A percentile compares a stretch with the other conserved stretches of the same genome.
phyloP scores from a whole-genome alignment of 2,329 filamentous ascomycete genomes.

The Alternaria solani region DNA sequence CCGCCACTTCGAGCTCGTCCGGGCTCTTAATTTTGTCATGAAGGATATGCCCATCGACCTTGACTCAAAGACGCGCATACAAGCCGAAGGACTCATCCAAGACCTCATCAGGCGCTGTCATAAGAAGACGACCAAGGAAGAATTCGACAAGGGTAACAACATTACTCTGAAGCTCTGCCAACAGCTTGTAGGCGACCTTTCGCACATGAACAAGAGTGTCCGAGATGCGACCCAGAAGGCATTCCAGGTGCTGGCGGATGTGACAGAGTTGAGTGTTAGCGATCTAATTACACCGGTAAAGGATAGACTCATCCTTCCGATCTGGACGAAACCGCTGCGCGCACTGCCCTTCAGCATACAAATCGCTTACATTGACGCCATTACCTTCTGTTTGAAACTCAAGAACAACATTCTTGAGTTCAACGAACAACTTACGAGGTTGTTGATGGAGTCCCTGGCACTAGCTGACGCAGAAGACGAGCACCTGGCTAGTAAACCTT shows the following conservation, averaged over 20 bases:
- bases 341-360: slow-evolving; percentile 93
- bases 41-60: slow-evolving; percentile 97
- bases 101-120: slow-evolving; percentile 80
- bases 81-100: slow-evolving; percentile 84
- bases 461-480: slow-evolving; percentile 95
- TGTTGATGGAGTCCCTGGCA: slow-evolving; percentile 92
- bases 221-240: slow-evolving; percentile 84
- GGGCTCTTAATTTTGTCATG: slow-evolving; percentile 94
- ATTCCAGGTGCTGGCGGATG: slow-evolving; percentile 80
- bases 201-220: slow-evolving; percentile 95
- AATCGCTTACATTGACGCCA: slow-evolving; percentile 97
- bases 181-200: slow-evolving; percentile 85
- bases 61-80: slow-evolving; percentile 83
- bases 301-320: slow-evolving; percentile 85
- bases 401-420: slow-evolving; percentile 90
- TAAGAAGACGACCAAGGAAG: slow-evolving; percentile 80
- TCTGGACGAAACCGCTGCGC: slow-evolving; percentile 93
- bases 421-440: slow-evolving; percentile 86
- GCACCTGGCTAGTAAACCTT: slow-evolving; percentile 81
- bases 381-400: slow-evolving; percentile 91
- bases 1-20: slow-evolving; percentile 86
- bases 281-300: slow-evolving; percentile 91
- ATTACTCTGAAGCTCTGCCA: slow-evolving; percentile 80
- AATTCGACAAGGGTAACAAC: slow-evolving; percentile 72
- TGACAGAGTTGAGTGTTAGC: slow-evolving; percentile 79